phyloP scores from a whole-genome alignment of 805 yeast species.

The Cyberlindnera maritima region DNA sequence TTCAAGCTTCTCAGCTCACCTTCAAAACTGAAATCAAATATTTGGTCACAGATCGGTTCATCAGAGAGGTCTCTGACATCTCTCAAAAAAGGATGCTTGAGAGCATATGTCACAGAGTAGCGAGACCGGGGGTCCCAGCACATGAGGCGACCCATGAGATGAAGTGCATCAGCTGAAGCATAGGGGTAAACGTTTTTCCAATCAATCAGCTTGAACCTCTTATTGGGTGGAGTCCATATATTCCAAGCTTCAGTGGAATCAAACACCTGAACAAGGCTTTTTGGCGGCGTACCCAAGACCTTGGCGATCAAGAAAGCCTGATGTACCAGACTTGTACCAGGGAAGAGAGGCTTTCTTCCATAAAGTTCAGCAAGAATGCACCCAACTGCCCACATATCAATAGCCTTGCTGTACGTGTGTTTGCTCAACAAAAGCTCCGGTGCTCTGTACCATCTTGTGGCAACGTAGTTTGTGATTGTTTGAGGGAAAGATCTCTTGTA shows the following conservation, averaged over 20 bases:
- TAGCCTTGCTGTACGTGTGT: constrained; percentile 57
- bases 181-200: constrained; percentile 64
- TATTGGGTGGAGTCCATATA: constrained; percentile 41
- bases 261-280: constrained; percentile 37
- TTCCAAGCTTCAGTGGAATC: constrained; percentile 42
- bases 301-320: constrained; percentile 69
- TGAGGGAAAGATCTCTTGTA: constrained; percentile 34
- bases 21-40: constrained; percentile 73
- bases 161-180: constrained; percentile 50
- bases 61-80: constrained; percentile 51
- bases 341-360: constrained; percentile 75
- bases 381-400: constrained; percentile 94
- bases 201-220: constrained; percentile 37
- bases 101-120: constrained; percentile 50
- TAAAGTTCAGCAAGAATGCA: constrained; percentile 86
- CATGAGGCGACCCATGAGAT: constrained; percentile 52
- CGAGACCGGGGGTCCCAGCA: constrained; percentile 64
- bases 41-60: constrained; percentile 49
- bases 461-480: constrained; percentile 80
- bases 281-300: constrained; percentile 70
- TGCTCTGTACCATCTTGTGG: constrained; percentile 94
- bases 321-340: constrained; percentile 68
- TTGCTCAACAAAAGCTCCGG: constrained; percentile 79
- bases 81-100: constrained; percentile 55
- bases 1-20: constrained; percentile 34